Evolutionary conservation across 768 basidiomycete species (phyloP), one percentile per base, ranked within the genome.

Genomic region (Xerocomellus intermedius): DNA sequence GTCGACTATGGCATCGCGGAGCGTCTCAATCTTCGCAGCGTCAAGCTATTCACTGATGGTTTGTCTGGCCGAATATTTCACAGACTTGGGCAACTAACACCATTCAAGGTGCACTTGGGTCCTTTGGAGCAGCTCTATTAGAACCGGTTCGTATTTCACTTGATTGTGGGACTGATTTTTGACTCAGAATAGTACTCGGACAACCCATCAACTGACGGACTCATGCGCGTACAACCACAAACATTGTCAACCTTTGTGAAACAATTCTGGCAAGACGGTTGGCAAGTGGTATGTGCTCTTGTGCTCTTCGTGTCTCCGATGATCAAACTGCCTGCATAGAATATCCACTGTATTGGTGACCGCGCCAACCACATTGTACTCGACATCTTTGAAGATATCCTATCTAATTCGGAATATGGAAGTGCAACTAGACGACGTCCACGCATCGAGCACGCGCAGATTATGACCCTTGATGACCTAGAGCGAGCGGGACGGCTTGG

Each of bases 391-490:
- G 90, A 95, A 67, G 71, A 77, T 7, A 75, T 89, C 3, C 61
- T 91, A 10, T 55, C 64, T 3, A 52, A 56, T 24, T 48, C 63
- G 12, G 50, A 51, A 65, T 68, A 44, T 16, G 63, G 53, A 9
- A 61, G 49, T 63, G 67, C 33, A 59, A 72, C 39, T 59, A 69
- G 74, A 48, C 80, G 83, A 68, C 78, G 94, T 12, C 87, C 92
- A 2, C 79, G 96, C 39, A 85, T 97, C 9, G 96, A 98, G 67
- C 96, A 98, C 70, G 89, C 94, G 0, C 96, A 98, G 69, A 93
- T 97, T 44, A 77, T 98, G 74, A 80, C 82, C 4, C 70, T 66
- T 7, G 74, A 79, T 1, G 96, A 98, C 69, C 63, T 98, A 16
- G 67, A 79, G 51, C 78, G 92, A 9, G 77, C 85, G 21, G 88